A percentile compares a stretch with the other conserved stretches of the same genome.
Conservation (phyloP, 768 basidiomycete genomes). For the Candolleomyces eurysporus region DNA sequence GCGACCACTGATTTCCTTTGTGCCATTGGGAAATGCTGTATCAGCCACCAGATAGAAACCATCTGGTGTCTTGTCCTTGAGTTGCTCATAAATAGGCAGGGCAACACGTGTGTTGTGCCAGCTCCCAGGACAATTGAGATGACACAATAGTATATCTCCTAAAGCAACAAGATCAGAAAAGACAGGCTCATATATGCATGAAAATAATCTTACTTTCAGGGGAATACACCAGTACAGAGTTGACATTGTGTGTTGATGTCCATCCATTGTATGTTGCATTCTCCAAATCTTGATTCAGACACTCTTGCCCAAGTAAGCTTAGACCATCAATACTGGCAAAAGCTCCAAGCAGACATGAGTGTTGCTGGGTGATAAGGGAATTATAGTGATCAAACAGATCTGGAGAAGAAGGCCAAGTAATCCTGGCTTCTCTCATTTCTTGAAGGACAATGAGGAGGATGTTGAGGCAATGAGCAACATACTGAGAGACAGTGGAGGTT, state of each 20-base stretch:
- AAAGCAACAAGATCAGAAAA: neutral
- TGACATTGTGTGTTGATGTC: conserved; percentile 39
- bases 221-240: conserved; percentile 35
- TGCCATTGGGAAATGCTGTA: conserved; percentile 43
- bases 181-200: conserved; percentile 19
- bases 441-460: conserved; percentile 28
- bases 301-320: conserved; percentile 33
- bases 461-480: conserved; percentile 26
- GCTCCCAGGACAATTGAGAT: conserved; percentile 42
- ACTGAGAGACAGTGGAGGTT: conserved; percentile 28
- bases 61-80: conserved; percentile 30
- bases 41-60: conserved; percentile 44
- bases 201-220: conserved; percentile 26
- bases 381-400: conserved; percentile 24
- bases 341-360: conserved; percentile 32
- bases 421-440: conserved; percentile 22
- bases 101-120: conserved; percentile 49
- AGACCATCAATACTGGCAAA: conserved; percentile 44
- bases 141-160: conserved; percentile 35
- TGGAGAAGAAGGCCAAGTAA: conserved; percentile 21
- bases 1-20: conserved; percentile 23
- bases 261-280: conserved; percentile 49
- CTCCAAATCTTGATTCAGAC: conserved; percentile 37
- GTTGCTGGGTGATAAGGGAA: conserved; percentile 20
- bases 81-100: conserved; percentile 33